phyloP scores from a whole-genome alignment of 2,329 filamentous ascomycete genomes.

The Trichoderma endophyticum region DNA sequence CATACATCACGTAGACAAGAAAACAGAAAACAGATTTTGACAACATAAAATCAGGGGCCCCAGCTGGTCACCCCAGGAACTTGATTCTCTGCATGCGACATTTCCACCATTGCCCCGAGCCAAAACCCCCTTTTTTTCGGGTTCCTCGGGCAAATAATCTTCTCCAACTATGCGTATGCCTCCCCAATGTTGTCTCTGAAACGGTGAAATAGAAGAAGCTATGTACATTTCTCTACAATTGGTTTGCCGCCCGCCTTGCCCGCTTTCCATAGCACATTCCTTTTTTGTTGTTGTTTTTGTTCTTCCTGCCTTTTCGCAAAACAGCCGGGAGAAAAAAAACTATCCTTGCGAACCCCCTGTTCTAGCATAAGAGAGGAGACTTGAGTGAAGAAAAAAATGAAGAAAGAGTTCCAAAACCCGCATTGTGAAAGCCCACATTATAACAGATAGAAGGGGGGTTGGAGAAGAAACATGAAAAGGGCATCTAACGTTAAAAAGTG shows the following conservation, averaged over 20 bases:
- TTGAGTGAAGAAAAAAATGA: neutral
- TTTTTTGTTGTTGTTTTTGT: neutral
- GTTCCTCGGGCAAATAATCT: neutral
- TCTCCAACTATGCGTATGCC: neutral
- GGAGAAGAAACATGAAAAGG: neutral
- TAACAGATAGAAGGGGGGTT: slow-evolving; percentile 1
- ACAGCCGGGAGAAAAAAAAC: neutral
- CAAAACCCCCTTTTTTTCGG: neutral
- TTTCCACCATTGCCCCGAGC: neutral
- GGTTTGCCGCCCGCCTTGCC: neutral
- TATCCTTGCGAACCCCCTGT: neutral
- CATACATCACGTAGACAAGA: neutral
- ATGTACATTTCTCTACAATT: slow-evolving; percentile 18
- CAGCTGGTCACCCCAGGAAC: neutral
- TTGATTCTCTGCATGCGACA: neutral
- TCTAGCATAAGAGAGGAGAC: slow-evolving; percentile 14
- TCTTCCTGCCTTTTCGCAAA: neutral
- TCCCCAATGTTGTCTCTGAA: neutral
- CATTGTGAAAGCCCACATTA: neutral
- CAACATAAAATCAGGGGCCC: neutral
- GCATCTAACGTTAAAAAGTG: slow-evolving; percentile 11
- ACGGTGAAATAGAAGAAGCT: neutral
- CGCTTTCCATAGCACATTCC: neutral
- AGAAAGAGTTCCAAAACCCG: neutral
- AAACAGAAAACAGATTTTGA: neutral